Percentiles rank a stretch among this genome's conserved stretches.
These are phyloP conservation scores for Russula vinacea DNA, from an alignment of 768 basidiomycete genomes.

Conservation along the genomic window DNA sequence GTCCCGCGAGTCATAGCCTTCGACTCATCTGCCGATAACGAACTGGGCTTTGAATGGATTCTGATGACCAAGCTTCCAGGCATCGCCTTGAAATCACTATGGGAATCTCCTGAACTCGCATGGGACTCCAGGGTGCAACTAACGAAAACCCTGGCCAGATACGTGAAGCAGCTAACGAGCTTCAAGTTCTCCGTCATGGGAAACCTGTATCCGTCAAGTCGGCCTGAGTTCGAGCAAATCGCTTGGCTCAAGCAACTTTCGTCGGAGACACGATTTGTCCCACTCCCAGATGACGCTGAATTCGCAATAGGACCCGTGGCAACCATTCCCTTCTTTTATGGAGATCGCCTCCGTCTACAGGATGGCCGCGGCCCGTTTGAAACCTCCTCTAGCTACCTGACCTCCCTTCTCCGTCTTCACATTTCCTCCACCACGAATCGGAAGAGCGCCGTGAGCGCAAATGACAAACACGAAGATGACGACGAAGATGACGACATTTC, in stretches of 20 bases:
- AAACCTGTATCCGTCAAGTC: neutral
- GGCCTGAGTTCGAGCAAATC: constrained; percentile 1
- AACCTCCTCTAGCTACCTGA: neutral
- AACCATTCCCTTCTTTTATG: constrained; percentile 4
- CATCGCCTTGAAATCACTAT: neutral
- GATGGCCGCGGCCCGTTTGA: constrained; percentile 1
- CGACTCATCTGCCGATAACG: constrained; percentile 34
- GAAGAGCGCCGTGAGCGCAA: neutral
- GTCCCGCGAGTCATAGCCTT: constrained; percentile 34
- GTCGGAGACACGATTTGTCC: neutral
- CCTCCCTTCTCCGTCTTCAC: constrained; percentile 7
- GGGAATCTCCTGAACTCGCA: neutral
- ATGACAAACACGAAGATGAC: neutral
- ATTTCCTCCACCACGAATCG: constrained; percentile 3
- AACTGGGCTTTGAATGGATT: constrained; percentile 35
- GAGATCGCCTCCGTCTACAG: neutral
- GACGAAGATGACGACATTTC: neutral
- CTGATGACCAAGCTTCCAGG: constrained; percentile 31
- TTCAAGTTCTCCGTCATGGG: neutral
- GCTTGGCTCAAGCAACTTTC: constrained; percentile 4
- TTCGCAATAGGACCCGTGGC: neutral
- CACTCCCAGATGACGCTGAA: neutral
- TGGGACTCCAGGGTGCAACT: constrained; percentile 1
- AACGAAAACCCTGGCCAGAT: neutral
- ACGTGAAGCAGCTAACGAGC: neutral